phyloP scores from a whole-genome alignment of 2,329 filamentous ascomycete species.

The Penicillium sp. region DNA sequence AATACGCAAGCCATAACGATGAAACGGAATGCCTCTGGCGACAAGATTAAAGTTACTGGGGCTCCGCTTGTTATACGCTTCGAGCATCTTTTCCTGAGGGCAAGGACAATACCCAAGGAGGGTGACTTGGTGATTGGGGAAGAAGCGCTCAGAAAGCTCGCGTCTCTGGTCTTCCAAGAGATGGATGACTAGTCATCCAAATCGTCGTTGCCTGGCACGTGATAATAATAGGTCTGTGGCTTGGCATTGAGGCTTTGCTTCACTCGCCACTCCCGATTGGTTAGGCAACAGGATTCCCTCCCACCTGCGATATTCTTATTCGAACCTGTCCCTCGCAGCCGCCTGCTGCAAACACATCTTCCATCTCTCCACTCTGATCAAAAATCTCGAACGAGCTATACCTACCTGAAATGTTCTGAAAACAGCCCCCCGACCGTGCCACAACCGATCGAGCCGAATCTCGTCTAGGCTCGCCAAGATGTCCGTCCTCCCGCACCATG shows the following conservation, averaged over 20 bases:
- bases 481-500: constrained; percentile 51
- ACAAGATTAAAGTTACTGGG: neutral
- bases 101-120: neutral
- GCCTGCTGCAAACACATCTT: constrained; percentile 19
- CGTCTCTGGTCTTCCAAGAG: neutral
- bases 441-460: constrained; percentile 15
- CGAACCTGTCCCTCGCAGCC: constrained; percentile 18
- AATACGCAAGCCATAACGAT: neutral
- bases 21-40: neutral
- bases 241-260: constrained; percentile 32
- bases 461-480: constrained; percentile 39
- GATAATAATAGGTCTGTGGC: constrained; percentile 26
- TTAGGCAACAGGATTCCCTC: constrained; percentile 50
- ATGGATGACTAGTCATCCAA: neutral
- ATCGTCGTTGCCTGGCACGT: constrained; percentile 41
- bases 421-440: constrained; percentile 12
- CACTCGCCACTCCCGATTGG: constrained; percentile 42
- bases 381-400: neutral
- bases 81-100: constrained; percentile 13
- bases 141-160: neutral
- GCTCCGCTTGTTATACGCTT: constrained; percentile 14
- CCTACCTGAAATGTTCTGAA: constrained; percentile 25
- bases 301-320: constrained; percentile 30
- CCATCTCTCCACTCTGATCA: neutral
- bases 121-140: neutral